Base-by-base conservation (phyloP, 2,329 filamentous ascomycete genomes). In the Penicillium fuscoglaucum region DNA sequence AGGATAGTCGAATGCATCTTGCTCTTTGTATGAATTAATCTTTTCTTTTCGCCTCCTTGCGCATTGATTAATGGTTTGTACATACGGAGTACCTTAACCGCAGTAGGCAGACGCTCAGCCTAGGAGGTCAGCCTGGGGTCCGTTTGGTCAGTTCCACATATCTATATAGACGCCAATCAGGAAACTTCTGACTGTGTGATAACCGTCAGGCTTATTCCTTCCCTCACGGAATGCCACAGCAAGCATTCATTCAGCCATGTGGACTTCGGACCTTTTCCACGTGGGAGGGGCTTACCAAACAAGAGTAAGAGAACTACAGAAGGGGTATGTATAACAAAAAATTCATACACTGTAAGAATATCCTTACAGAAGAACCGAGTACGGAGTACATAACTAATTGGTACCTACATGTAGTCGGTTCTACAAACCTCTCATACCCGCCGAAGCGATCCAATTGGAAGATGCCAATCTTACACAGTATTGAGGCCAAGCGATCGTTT, bases 231-330 rank as follows among this genome's bases (percentile, higher is more conserved):
- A 55, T 55, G 44, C 26, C 44, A 49, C 35, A 12, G 43, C 28
- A 7, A 35, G 26, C 35, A 40, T 55, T 49, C n/a, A 48, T 55
- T 19, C 24, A 35, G 15, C 45, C 52, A 55, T 48, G 45, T 55
- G 52, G 51, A n/a, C 29, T 33, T 53, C 51, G 41, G 31, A 28
- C 17, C 3, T 26, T 33, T 33, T 17, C 52, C 52, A 55, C 45
- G 52, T 55, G 52, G 45, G 41, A 41, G 13, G 21, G 29, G 28
- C 19, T 26, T 28, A 35, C 29, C 21, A 35, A 47, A 46, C 21
- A 47, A 28, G 41, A 35, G 10, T n/a, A 17, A 19, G 21, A 31
- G 39, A 13, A 19, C 39, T 4, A 52, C 19, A 13, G 8, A 33
- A 19, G n/a, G 21, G 6, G 15, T 41, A 21, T 19, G n/a, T 29